Evolutionary conservation across 768 basidiomycete genomes (phyloP).

Genomic region (Amanita polypyramis): DNA sequence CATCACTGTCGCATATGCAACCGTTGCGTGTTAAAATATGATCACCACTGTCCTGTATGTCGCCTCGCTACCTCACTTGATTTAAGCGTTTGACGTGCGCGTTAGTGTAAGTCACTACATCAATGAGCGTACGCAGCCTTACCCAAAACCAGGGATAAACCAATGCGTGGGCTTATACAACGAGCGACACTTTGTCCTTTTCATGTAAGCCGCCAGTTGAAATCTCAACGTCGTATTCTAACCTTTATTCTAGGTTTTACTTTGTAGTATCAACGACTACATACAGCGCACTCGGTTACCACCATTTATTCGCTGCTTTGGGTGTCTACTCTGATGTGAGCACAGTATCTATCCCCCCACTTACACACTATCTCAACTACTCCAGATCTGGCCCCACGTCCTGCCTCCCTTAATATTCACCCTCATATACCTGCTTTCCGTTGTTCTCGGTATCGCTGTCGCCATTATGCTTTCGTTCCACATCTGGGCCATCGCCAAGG

Average conservation of each 20-base stretch:
- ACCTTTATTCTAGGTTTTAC: slow-evolving; percentile 51
- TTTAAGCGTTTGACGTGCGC: neutral
- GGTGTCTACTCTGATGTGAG: slow-evolving; percentile 38
- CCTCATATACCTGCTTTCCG: slow-evolving; percentile 34
- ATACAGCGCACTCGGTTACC: slow-evolving; percentile 55
- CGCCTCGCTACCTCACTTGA: slow-evolving; percentile 1
- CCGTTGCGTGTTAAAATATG: slow-evolving; percentile 80
- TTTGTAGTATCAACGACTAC: slow-evolving; percentile 62
- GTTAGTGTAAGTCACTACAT: slow-evolving; percentile 18
- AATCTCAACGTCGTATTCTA: neutral
- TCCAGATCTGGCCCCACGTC: slow-evolving; percentile 43
- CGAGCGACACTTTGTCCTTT: slow-evolving; percentile 91
- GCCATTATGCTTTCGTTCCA: slow-evolving; percentile 62
- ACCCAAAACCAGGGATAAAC: slow-evolving; percentile 68
- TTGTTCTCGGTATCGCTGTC: slow-evolving; percentile 3
- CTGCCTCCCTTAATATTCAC: slow-evolving; percentile 68
- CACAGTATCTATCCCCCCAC: neutral
- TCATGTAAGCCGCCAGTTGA: slow-evolving; percentile 51
- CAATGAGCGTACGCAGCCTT: neutral
- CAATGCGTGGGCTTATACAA: slow-evolving; percentile 96
- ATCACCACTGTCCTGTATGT: slow-evolving; percentile 86
- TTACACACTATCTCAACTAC: neutral
- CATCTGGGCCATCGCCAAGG: slow-evolving; percentile 55
- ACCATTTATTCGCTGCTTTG: slow-evolving; percentile 44
- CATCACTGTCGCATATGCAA: slow-evolving; percentile 94